Conservation (phyloP, 495 filamentous ascomycete species). For the Podospora pseudopauciseta region DNA sequence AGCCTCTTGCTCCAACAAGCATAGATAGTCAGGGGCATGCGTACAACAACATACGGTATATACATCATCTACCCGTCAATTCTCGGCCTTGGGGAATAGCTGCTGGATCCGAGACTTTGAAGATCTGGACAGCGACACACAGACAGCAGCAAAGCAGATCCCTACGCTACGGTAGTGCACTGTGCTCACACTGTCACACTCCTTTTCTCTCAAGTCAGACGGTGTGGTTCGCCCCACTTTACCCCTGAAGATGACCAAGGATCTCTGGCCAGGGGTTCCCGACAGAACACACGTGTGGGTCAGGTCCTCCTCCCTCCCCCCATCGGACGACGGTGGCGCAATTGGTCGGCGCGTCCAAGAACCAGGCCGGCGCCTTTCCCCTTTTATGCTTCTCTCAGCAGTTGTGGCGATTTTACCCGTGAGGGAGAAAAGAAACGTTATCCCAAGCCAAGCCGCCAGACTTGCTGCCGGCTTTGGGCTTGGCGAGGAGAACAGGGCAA, state of each 20-base stretch:
- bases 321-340: neutral
- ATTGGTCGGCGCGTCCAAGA: conserved; percentile 13
- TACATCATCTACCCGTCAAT: neutral
- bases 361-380: conserved; percentile 10
- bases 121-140: neutral
- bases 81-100: neutral
- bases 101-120: neutral
- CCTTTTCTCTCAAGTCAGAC: neutral
- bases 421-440: conserved; percentile 1
- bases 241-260: conserved; percentile 17
- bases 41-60: neutral
- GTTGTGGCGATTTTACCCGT: neutral
- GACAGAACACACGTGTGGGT: neutral
- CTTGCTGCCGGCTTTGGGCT: neutral
- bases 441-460: conserved; percentile 4
- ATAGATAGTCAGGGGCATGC: neutral
- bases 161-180: neutral
- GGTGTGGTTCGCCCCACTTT: conserved; percentile 11
- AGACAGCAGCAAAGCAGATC: neutral
- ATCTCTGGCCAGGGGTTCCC: conserved; percentile 5
- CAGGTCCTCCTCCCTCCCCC: conserved; percentile 9
- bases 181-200: conserved; percentile 13
- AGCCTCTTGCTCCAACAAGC: neutral
- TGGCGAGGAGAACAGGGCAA: neutral
- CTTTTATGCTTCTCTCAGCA: neutral